Evolutionary conservation across 225 moss, liverwort and hornwort species (phyloP), one percentile per base, ranked within the genome.

Genomic region (Asterella californica): DNA sequence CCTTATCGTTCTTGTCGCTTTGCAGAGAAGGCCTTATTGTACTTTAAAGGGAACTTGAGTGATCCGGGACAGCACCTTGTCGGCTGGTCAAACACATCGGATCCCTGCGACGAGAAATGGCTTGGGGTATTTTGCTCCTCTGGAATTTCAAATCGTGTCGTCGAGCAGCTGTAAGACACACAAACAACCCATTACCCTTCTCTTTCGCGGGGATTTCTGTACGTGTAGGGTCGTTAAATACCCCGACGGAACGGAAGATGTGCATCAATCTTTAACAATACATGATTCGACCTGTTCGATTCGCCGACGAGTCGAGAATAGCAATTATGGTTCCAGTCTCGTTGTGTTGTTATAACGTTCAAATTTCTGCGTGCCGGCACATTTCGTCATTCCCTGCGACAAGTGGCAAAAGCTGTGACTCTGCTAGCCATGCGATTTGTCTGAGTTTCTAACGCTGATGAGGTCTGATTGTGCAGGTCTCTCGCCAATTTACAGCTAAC

Each of bases 11-110:
- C 48, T 12, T 42, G 34, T 50, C 30, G 29, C 25, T 1, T 72
- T 80, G 72, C 80, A 80, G 80, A 64, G 45, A 62, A 80, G 60
- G 80, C 80, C 3, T 49, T 80, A 37, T 25, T 80, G 45, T 61
- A 73, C 46, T 80, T 80, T 62, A 80, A 80, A 63, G 80, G 80
- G 17, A 72, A 80, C 63, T 42, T 80, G 73, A 80, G 60, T 49
- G 80, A 80, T 74, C 71, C 80, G 0, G 60, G 24, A 25, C 72
- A 80, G 22, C n/a, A 80, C 27, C 71, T 80, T 61, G 60, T 29
- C 27, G 73, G 80, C 12, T 80, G 80, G 80, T 59, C 80, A 47
- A 72, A 80, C 5, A 17, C 32, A 46, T 72, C 80, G 5, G 80
- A 80, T 48, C 80, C 80, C 6, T 80, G 80, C 62, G 72, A 80